Percentiles rank a stretch among this genome's conserved stretches.
Evolutionary conservation across 106 monocot genomes (phyloP).

Genomic region (Amphibolis antarctica): DNA sequence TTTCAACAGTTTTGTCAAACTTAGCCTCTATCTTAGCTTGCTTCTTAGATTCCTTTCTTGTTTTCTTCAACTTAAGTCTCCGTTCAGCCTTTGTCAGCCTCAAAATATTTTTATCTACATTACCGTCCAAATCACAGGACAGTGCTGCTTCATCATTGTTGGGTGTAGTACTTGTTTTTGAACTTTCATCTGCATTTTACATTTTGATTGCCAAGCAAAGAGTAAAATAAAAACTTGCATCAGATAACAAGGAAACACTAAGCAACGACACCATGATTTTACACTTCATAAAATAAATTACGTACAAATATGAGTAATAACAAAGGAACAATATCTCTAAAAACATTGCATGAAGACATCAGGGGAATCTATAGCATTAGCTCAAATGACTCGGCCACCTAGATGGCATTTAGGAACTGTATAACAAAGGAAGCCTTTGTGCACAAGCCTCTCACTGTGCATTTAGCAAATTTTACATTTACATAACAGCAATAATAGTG

Average conservation of each 20-base stretch:
- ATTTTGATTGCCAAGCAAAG: neutral
- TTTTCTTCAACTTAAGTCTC: slow-evolving; percentile 64
- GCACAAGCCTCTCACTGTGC: no score
- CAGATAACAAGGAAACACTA: neutral
- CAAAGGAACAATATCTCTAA: no score
- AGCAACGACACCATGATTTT: no score
- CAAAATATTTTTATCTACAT: slow-evolving; percentile 24
- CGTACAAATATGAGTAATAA: no score
- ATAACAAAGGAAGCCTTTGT: no score
- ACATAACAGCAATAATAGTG: no score
- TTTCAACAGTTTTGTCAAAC: slow-evolving; percentile 23
- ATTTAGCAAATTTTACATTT: no score
- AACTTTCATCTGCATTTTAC: slow-evolving; percentile 27
- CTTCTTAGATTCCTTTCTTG: slow-evolving; percentile 69
- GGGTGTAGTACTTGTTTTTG: slow-evolving; percentile 10
- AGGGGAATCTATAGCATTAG: no score
- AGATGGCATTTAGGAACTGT: no score
- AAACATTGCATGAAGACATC: no score
- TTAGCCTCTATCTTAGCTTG: slow-evolving; percentile 34
- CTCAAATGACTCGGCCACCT: no score
- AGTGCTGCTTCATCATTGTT: slow-evolving; percentile 28
- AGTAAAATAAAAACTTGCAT: neutral
- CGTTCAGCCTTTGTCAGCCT: slow-evolving; percentile 73
- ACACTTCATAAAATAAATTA: no score
- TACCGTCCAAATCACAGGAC: slow-evolving; percentile 13